Conservation (phyloP, 345 rosid genomes). For the Brassica cretica region DNA sequence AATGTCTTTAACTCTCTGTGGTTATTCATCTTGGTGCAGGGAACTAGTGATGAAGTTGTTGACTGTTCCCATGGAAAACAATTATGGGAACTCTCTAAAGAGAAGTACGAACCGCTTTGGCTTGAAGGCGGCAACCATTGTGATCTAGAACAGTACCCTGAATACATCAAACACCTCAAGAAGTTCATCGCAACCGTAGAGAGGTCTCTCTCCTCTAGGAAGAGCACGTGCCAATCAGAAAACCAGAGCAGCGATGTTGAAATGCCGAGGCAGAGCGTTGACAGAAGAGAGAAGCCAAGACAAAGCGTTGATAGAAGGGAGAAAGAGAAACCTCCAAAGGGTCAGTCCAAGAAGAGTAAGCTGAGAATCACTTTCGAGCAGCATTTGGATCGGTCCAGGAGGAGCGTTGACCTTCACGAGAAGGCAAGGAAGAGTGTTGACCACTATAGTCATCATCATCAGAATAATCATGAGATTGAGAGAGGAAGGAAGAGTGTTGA, state of each 20-base stretch:
- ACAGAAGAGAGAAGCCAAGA: constrained; percentile 82
- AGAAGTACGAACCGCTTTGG: constrained; percentile 95
- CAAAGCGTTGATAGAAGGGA: constrained; percentile 67
- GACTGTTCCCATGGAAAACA: constrained; percentile 95
- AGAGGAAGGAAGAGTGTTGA: constrained; percentile 88
- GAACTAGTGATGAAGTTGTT: constrained; percentile 95
- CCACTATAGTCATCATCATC: constrained; percentile 14
- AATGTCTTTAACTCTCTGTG: background rate
- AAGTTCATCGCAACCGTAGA: constrained; percentile 85
- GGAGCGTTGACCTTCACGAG: constrained; percentile 87
- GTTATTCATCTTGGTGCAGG: constrained; percentile 45
- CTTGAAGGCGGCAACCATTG: constrained; percentile 93
- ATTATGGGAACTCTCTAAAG: constrained; percentile 87
- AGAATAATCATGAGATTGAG: constrained; percentile 56
- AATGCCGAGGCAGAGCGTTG: constrained; percentile 83
- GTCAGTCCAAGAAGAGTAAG: constrained; percentile 47
- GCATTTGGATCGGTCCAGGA: constrained; percentile 78
- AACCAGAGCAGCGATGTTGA: constrained; percentile 63
- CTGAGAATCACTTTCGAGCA: constrained; percentile 59
- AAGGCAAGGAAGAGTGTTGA: constrained; percentile 84
- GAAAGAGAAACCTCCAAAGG: constrained; percentile 50
- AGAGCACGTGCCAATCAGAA: constrained; percentile 56
- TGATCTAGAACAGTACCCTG: constrained; percentile 80
- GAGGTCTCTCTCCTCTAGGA: constrained; percentile 69
- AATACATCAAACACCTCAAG: constrained; percentile 89